phyloP scores from a whole-genome alignment of 75 land plant species.

The Adiantum capillusveneris region DNA sequence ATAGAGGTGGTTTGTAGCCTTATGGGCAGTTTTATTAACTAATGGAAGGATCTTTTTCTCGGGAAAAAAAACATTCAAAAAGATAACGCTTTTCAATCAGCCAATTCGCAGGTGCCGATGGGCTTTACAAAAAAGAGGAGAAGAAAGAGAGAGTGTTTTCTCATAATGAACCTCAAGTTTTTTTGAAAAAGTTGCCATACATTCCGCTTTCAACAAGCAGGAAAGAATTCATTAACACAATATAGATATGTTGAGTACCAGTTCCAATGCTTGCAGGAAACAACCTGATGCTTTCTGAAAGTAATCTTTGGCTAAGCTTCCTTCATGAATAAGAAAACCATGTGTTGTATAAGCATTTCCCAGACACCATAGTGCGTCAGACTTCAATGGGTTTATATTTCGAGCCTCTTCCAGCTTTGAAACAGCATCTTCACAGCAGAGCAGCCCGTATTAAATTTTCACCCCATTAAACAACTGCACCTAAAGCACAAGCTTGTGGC shows the following conservation, averaged over 20 bases:
- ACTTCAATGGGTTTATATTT: slow-evolving; percentile 45
- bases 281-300: slow-evolving; percentile 53
- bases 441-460: not conserved
- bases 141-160: too few relatives aligned
- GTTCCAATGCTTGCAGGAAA: slow-evolving; percentile 58
- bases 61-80: too few relatives aligned
- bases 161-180: not conserved
- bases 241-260: slow-evolving; percentile 23
- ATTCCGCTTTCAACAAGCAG: not conserved
- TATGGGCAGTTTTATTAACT: too few relatives aligned
- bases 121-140: too few relatives aligned
- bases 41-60: too few relatives aligned
- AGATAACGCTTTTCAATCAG: too few relatives aligned
- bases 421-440: slow-evolving; percentile 43
- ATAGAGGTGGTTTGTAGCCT: too few relatives aligned
- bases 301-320: slow-evolving; percentile 40
- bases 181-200: not conserved
- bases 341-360: slow-evolving; percentile 74
- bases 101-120: too few relatives aligned
- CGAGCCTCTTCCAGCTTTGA: slow-evolving; percentile 78
- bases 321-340: slow-evolving; percentile 50
- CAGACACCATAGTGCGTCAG: slow-evolving; percentile 73
- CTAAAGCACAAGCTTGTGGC: not conserved
- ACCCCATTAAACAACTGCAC: not conserved
- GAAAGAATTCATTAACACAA: not conserved